Conservation (phyloP, 805 yeast species). For the Metschnikowia koreensis region DNA sequence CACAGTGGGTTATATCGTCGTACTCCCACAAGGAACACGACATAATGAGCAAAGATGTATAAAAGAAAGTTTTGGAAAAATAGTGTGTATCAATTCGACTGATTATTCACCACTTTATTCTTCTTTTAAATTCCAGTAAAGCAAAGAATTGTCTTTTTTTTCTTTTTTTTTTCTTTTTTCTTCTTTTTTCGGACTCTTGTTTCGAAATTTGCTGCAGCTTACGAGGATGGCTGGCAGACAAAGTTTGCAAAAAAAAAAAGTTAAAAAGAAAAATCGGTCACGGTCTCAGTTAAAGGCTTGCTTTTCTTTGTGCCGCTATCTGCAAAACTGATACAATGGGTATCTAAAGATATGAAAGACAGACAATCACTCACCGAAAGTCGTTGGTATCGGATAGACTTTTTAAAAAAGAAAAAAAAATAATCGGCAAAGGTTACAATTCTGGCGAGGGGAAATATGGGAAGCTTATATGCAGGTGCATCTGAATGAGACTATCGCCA, state of each 20-base stretch:
- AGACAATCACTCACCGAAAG: not conserved
- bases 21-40: slow-evolving; percentile 47
- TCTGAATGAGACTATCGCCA: not conserved
- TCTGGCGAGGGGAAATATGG: not conserved
- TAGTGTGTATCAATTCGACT: not conserved
- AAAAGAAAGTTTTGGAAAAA: not conserved
- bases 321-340: not conserved
- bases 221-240: not conserved
- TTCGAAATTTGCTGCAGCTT: not conserved
- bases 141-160: no score
- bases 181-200: not conserved
- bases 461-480: not conserved
- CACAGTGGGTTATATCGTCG: slow-evolving; percentile 60
- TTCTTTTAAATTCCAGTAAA: no score
- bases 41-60: slow-evolving; percentile 4
- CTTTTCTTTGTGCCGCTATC: not conserved
- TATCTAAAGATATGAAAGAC: not conserved
- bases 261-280: not conserved
- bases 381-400: not conserved
- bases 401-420: not conserved
- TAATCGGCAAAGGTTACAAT: not conserved
- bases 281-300: not conserved
- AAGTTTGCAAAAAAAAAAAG: not conserved
- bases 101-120: no score
- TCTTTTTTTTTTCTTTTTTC: no score